Conservation (phyloP, 2,329 filamentous ascomycete genomes). For the Fusarium domesticum region DNA sequence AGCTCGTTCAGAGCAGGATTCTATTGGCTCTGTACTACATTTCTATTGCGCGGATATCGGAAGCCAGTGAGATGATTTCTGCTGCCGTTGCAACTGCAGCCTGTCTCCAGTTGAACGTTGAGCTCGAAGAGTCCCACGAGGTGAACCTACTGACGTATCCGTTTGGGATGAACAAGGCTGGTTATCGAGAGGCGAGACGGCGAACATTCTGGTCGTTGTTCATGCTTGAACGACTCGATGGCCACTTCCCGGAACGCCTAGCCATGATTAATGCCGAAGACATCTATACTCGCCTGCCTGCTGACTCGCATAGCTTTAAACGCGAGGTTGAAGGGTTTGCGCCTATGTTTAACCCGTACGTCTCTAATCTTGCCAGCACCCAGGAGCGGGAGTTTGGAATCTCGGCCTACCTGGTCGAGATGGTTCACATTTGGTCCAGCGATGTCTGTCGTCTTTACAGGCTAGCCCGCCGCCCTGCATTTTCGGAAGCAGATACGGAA, state of each 20-base stretch:
- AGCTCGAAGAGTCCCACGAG: constrained; percentile 49
- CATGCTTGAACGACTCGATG: constrained; percentile 65
- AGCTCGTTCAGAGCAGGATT: constrained; percentile 65
- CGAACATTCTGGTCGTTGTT: constrained; percentile 72
- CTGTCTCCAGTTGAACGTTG: constrained; percentile 61
- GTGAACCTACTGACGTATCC: constrained; percentile 42
- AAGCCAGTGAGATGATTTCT: constrained; percentile 63
- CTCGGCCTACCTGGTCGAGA: constrained; percentile 60
- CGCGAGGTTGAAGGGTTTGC: constrained; percentile 53
- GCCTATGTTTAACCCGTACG: constrained; percentile 58
- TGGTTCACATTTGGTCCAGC: constrained; percentile 63
- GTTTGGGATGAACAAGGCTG: constrained; percentile 55
- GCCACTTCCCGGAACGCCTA: constrained; percentile 51
- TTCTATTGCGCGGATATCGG: constrained; percentile 55
- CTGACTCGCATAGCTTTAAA: constrained; percentile 59
- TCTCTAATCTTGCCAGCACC: constrained; percentile 20
- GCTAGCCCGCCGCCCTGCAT: constrained; percentile 30
- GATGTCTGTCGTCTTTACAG: constrained; percentile 57
- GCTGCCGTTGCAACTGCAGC: constrained; percentile 58
- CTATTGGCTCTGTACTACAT: constrained; percentile 65
- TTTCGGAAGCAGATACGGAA: constrained; percentile 28
- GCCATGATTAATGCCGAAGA: constrained; percentile 61
- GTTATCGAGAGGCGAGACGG: constrained; percentile 63
- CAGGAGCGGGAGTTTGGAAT: constrained; percentile 40
- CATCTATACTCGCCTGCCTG: constrained; percentile 65